phyloP scores from a whole-genome alignment of 1,284 basidiomycete species.

The Fistulinella cinereoalba region DNA sequence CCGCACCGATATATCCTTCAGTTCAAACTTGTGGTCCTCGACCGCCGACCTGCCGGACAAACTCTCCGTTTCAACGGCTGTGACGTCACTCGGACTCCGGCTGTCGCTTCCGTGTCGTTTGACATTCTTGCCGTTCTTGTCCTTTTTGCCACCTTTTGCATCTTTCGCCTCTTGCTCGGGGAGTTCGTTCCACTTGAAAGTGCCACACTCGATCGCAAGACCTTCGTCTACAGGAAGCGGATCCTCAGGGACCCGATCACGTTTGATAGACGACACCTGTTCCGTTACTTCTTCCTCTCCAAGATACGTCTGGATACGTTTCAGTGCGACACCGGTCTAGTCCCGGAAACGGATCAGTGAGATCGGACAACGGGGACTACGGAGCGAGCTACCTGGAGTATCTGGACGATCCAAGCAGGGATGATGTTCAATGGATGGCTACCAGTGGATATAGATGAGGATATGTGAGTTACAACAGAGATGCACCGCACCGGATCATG shows the following conservation, averaged over 20 bases:
- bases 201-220: constrained; percentile 54
- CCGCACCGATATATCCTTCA: constrained; percentile 52
- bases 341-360: not conserved
- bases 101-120: not conserved
- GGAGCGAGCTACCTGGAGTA: constrained; percentile 23
- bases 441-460: constrained; percentile 1
- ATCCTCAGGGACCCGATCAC: constrained; percentile 19
- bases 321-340: constrained; percentile 70
- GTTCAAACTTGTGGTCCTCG: constrained; percentile 48
- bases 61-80: constrained; percentile 13
- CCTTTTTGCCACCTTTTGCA: constrained; percentile 11
- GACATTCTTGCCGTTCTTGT: constrained; percentile 6
- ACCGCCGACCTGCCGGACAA: constrained; percentile 12
- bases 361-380: too few species aligned
- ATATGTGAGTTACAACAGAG: not conserved
- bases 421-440: constrained; percentile 68
- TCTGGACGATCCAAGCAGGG: constrained; percentile 58
- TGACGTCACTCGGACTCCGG: constrained; percentile 9
- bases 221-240: constrained; percentile 32
- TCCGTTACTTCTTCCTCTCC: constrained; percentile 78
- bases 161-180: constrained; percentile 15
- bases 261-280: constrained; percentile 66
- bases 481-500: constrained; percentile 55
- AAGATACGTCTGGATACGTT: constrained; percentile 80
- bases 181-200: constrained; percentile 61